Evolutionary conservation across 345 rosid genomes (phyloP).

Genomic region (Populus alba): DNA sequence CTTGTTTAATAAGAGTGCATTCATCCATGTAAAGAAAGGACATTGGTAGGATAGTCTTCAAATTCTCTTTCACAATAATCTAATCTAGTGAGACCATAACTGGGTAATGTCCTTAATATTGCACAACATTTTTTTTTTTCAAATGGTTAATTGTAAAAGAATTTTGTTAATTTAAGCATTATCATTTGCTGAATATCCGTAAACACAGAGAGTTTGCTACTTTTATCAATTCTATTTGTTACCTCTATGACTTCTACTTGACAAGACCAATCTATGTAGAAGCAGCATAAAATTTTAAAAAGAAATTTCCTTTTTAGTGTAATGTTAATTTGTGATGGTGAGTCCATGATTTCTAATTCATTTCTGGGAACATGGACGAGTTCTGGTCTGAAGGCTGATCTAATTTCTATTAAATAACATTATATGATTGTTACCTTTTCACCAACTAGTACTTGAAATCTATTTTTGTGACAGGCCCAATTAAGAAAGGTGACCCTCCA

Average conservation of each 20-base stretch:
- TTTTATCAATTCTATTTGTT: not conserved
- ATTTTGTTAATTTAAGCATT: not conserved
- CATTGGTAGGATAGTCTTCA: not conserved
- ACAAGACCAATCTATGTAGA: not conserved
- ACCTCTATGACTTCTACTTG: not conserved
- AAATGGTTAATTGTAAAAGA: not conserved
- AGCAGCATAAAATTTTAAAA: not conserved
- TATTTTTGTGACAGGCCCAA: constrained; percentile 49
- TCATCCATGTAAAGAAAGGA: not conserved
- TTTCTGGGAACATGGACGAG: not conserved
- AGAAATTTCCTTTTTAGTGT: not conserved
- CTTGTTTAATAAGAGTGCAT: not conserved
- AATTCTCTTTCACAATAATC: not conserved
- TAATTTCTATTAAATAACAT: not conserved
- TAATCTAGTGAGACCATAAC: not conserved
- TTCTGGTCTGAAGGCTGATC: not conserved
- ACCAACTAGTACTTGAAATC: not conserved
- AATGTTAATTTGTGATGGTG: not conserved
- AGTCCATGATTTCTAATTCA: not conserved
- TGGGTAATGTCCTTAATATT: not conserved
- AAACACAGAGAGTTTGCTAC: not conserved
- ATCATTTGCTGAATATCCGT: not conserved
- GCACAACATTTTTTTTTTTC: not conserved
- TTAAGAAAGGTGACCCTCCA: constrained; percentile 67
- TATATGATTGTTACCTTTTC: not conserved